Evolutionary conservation across 2,329 filamentous ascomycete species (phyloP), one percentile per base, ranked within the genome.

Genomic region (Aureobasidium sp.): DNA sequence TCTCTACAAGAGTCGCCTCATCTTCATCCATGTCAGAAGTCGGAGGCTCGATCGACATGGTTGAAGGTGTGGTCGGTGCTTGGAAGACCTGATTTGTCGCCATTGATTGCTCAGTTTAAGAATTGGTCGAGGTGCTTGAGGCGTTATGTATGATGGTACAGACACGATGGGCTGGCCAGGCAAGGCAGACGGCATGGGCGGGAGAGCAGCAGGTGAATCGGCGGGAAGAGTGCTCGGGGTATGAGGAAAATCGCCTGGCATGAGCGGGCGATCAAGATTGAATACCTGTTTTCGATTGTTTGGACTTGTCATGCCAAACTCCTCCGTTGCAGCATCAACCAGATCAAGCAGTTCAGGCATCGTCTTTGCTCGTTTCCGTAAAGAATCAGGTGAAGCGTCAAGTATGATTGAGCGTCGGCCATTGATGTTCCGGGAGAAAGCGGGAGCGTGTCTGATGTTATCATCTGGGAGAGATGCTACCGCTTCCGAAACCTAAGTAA

Each of bases 291-390:
- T 20, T 29, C 20, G 37, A 48, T n/a, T 25, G 31, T 61, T 22
- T 25, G 49, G 41, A 9, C 39, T 34, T 31, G 25, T 31, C 12
- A 72, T 55, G 25, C 71, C 71, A n/a, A 74, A 66, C 49, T 73
- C 69, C 64, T 73, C 70, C 14, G 72, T 73, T 15, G 71, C 70
- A 56, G 71, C 72, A 29, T 75, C 69, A 49, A 77, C 67, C 39
- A 76, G 59, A 20, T 72, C 66, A 6, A 76, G 64, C 2, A 77
- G 64, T 15, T 76, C 71, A 7, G 71, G 67, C 4, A 74, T 61
- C 12, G 73, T 72, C 31, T 67, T 72, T 34, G 71, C 67, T 29
- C 64, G 64, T 15, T 68, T 63, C 37, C 61, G 62, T 29, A 73
- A 48, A 15, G 52, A 63, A 14, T 65, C 59, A 31, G 42, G 65